Evolutionary conservation across 2,329 filamentous ascomycete genomes (phyloP), one percentile per base, ranked within the genome.

Genomic region (Aspergillus sp.): DNA sequence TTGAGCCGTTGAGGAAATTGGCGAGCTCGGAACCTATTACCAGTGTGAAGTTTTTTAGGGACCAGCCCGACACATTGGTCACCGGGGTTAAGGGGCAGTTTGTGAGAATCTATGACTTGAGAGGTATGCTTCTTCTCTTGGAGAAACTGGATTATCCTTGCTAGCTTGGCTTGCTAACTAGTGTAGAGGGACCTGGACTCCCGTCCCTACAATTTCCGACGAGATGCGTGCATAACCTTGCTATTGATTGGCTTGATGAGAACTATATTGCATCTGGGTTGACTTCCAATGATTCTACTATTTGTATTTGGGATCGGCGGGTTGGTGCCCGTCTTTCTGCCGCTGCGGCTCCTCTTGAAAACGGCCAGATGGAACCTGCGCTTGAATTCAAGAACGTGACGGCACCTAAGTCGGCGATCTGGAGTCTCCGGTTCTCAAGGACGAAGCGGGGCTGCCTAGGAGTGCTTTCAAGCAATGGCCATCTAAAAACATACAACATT

Each of bases 261-360:
- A 86, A 88, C 56, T 87, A 86, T 66, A 85, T 88, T 63, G 80
- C 85, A 4, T 86, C 85, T 14, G 84, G 83, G 47, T 69, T 70
- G 47, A 79, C 83, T 2, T 75, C 79, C 0, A 82, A 80, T 47
- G 84, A 87, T 60, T 80, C 84, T 17, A 80, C 80, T 2, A 80
- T 88, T 41, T 85, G 81, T 57, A 77, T 88, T 5, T 88, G 86
- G 86, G 86, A 88, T 66, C 80, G 82, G 55, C 81, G 86, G 52
- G 75, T 77, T 56, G 76, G 77, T 6, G 66, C 70, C 39, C 70
- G 77, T 9, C 71, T 75, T 4, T 65, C 75, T 15, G 69, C 71
- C 8, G 65, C 75, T n/a, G 70, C 69, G 3, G 67, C 70, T 41
- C 59, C 70, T 40, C 50, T 67, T 4, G 73, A 77, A 9, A 60